These are phyloP conservation scores for Astrothelium subdiscretum DNA, from an alignment of 495 filamentous ascomycete species.

Conservation along the genomic window DNA sequence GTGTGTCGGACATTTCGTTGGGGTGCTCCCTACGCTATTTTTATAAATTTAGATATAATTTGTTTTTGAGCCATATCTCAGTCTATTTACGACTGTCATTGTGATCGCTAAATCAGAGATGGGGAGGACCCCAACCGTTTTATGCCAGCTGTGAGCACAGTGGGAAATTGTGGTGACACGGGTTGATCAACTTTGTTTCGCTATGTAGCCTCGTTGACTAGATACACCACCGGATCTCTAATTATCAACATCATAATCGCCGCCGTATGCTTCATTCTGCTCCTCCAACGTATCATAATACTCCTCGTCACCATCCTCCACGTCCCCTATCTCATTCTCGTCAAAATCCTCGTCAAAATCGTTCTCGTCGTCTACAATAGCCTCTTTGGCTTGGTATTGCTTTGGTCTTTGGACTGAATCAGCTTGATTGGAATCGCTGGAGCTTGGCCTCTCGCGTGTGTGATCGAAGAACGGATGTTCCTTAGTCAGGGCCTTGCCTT, in stretches of 20 bases:
- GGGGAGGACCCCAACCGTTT: too few relatives aligned
- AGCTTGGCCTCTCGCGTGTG: neutral
- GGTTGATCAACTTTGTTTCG: too few relatives aligned
- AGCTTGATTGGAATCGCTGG: neutral
- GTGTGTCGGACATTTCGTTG: too few relatives aligned
- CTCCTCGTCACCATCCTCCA: neutral
- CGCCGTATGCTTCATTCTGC: neutral
- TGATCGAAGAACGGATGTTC: conserved; percentile 37
- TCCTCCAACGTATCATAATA: neutral
- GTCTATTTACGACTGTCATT: too few relatives aligned
- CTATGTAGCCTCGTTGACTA: too few relatives aligned
- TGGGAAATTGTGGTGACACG: too few relatives aligned
- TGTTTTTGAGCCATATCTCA: too few relatives aligned
- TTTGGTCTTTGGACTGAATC: conserved; percentile 5
- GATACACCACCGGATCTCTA: too few relatives aligned
- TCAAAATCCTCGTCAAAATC: conserved; percentile 22
- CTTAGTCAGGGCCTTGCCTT: conserved; percentile 29
- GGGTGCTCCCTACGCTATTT: too few relatives aligned
- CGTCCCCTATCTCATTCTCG: conserved; percentile 11
- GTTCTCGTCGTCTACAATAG: conserved; percentile 16
- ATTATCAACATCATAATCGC: neutral
- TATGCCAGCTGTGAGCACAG: too few relatives aligned
- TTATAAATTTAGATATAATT: too few relatives aligned
- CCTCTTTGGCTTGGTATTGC: conserved; percentile 13
- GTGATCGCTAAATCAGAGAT: too few relatives aligned